A percentile compares a stretch with the other conserved stretches of the same genome.
Conservation (phyloP, 2,329 filamentous ascomycete genomes). For the Plectosphaerella plurivora region DNA sequence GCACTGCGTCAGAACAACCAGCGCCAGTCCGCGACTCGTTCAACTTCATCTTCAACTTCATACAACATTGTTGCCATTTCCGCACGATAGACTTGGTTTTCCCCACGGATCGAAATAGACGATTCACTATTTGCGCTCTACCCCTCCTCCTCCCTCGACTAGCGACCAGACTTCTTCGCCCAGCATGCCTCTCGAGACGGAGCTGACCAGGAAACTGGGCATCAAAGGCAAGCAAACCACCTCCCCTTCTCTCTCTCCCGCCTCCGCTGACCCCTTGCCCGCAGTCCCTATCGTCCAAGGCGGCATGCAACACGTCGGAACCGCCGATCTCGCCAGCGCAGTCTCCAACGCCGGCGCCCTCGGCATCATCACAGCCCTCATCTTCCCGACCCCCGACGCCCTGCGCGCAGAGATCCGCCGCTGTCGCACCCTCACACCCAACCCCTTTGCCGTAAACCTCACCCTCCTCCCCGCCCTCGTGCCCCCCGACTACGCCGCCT, state of each 20-base stretch:
- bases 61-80: neutral
- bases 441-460: conserved; percentile 90
- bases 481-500: conserved; percentile 87
- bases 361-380: conserved; percentile 81
- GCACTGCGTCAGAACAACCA: no score
- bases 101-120: neutral
- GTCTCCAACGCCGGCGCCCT: conserved; percentile 80
- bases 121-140: neutral
- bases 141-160: no score
- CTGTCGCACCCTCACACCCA: conserved; percentile 73
- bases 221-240: conserved; percentile 35
- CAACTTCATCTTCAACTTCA: neutral
- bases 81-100: neutral
- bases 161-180: neutral
- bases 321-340: conserved; percentile 71
- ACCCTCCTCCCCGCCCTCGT: conserved; percentile 87
- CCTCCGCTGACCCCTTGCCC: neutral
- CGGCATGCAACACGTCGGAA: conserved; percentile 84
- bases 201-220: conserved; percentile 53
- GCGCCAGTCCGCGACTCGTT: neutral
- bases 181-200: conserved; percentile 54
- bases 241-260: conserved; percentile 2
- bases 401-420: conserved; percentile 89
- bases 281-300: conserved; percentile 78
- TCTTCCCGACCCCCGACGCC: conserved; percentile 86